Base-by-base conservation (phyloP, 345 rosid species). In the Aethionema arabicum region DNA sequence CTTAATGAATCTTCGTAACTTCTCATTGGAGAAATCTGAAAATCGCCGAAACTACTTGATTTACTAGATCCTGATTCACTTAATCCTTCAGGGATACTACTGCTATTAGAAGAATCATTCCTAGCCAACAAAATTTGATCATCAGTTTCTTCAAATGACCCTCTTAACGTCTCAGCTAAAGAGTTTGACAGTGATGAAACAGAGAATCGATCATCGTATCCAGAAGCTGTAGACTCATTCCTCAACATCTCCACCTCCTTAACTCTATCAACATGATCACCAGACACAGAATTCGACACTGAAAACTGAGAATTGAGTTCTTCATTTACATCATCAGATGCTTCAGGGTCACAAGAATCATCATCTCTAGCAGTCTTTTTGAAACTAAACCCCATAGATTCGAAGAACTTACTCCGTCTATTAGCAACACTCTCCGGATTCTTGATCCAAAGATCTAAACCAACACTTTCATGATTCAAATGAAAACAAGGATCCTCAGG, bases 401-500 rank as follows among this genome's bases (percentile, higher is more conserved):
- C 61, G 11, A 80, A 38, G 65, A 85, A 85, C 65, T 67, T 69
- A 41, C 61, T 48, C 3, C 85, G 72, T 8, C 85, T 75, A 8
- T 46, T 77, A 11, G 56, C 51, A 52, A 85, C 78, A 64, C 77
- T 77, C 11, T 54, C 67, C 0, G 75, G 84, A 61, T 56, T 55
- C 11, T 57, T 65, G 35, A 66, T 63, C 91, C 91, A 82, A 6
- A 70, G 59, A 41, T 35, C 74, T 8, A 70, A 41, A 56, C 54
- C 47, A 50, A 30, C 65, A 9, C 40, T 43, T 6, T 76, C 60
- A 21, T 21, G 27, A 21, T 21, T 21, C 1, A 8, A 78, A 73
- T 55, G 29, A 52, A 5, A 7, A 13, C 48, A 46, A 21, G 36
- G 83, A 70, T 78, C 77, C 43, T 82, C 81, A 52, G 52, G 66